A percentile compares a stretch with the other conserved stretches of the same genome.
Conservation (phyloP, 352 stramenopile genomes). For the Elongisporangium undulatum region DNA sequence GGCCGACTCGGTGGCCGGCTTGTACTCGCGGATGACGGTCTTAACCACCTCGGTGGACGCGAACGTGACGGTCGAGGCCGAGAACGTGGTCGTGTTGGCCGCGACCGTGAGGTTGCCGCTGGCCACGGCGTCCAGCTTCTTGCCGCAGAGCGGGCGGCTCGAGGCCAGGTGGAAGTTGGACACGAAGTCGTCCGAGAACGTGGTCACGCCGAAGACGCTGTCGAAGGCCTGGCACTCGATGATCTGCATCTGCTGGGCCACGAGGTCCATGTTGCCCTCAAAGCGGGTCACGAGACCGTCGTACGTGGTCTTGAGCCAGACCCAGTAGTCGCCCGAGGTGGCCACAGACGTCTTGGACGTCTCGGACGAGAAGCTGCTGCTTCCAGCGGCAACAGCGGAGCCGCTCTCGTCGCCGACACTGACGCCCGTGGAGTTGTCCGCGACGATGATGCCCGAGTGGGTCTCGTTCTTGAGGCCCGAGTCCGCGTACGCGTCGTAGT, state of each 20-base stretch:
- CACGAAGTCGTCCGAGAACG: conserved; percentile 46
- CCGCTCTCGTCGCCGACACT: neutral
- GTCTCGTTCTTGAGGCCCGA: neutral
- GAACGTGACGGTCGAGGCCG: conserved; percentile 22
- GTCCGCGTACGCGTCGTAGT: conserved; percentile 14
- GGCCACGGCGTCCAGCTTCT: conserved; percentile 36
- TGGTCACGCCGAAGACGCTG: conserved; percentile 39
- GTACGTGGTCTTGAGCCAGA: conserved; percentile 58
- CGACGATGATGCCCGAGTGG: conserved; percentile 2
- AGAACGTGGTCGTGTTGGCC: conserved; percentile 28
- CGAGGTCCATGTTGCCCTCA: conserved; percentile 52
- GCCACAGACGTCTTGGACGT: conserved; percentile 31
- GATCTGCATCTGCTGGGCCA: conserved; percentile 55
- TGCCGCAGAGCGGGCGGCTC: conserved; percentile 26
- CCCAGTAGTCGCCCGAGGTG: conserved; percentile 53
- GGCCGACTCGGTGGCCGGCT: conserved; percentile 10
- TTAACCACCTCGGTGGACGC: conserved; percentile 19
- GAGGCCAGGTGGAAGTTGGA: conserved; percentile 39
- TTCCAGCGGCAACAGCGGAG: neutral
- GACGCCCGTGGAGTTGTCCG: neutral
- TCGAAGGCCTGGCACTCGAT: conserved; percentile 61
- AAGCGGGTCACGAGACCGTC: conserved; percentile 52
- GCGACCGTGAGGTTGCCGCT: conserved; percentile 30
- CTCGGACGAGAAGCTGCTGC: conserved; percentile 19
- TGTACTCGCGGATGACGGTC: conserved; percentile 24